Evolutionary conservation across 805 yeast genomes (phyloP).

Genomic region (Saccharomycopsis schoenii): DNA sequence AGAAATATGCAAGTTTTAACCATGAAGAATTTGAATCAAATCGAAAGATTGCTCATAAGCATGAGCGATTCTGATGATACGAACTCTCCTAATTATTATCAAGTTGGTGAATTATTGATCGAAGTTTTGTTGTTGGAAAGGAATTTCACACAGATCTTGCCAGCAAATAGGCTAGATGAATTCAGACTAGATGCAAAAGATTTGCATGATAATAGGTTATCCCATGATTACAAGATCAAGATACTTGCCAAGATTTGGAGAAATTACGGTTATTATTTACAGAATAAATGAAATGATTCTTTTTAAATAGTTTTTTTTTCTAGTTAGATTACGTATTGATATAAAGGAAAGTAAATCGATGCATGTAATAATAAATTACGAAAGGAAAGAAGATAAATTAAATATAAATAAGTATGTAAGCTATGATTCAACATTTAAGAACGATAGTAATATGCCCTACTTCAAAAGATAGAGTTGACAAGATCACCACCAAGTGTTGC

Average conservation of each 20-base stretch:
- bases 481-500: conserved; percentile 83
- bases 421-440: too few species aligned
- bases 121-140: conserved; percentile 51
- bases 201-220: conserved; percentile 34
- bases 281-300: neutral
- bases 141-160: conserved; percentile 40
- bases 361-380: neutral
- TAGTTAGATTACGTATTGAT: neutral
- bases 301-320: neutral
- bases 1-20: conserved; percentile 27
- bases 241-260: conserved; percentile 53
- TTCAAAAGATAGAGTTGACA: conserved; percentile 59
- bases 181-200: conserved; percentile 61
- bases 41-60: conserved; percentile 43
- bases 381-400: neutral
- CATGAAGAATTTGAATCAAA: conserved; percentile 41
- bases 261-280: conserved; percentile 36
- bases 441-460: too few species aligned
- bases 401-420: neutral
- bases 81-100: conserved; percentile 24
- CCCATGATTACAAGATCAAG: conserved; percentile 31
- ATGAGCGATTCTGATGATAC: conserved; percentile 16
- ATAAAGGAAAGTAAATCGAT: neutral
- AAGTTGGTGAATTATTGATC: conserved; percentile 54
- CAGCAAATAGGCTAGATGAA: conserved; percentile 37